Base-by-base conservation (phyloP, 2,329 filamentous ascomycete species). In the Cercospora sojina region DNA sequence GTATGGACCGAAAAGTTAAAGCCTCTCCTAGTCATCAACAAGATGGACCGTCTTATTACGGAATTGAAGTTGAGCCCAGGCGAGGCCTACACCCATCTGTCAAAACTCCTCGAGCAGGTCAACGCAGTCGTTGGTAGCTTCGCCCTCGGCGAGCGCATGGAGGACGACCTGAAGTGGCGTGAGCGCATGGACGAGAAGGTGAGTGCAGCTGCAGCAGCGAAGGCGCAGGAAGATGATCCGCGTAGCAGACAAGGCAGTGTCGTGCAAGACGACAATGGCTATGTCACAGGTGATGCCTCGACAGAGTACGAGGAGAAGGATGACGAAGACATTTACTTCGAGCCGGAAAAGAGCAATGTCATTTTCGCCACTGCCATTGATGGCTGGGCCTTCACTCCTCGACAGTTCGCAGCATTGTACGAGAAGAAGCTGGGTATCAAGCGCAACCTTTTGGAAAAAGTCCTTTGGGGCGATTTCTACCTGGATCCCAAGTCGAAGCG, bases 341-440 rank as follows among this genome's bases (percentile, higher is more conserved):
- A 95, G 0, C 95, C 95, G 0, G 95, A 99, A 77, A 96, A 94
- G 80, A 97, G 97, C 79, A 99, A 99, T 76, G 95, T 99, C 78
- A 98, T 99, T 70, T 99, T 99, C 78, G 93, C 92, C 82, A 98
- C 94, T 77, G 95, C 95, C 67, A 90, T 97, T 64, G 95, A 99
- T 76, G 95, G 95, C n/a, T 99, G 95, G 95, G 95, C 95, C 2
- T 99, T 99, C 75, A 99, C 95, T 0, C 90, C 97, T 59, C 88
- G 93, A 59, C 95, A 99, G 74, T 99, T 99, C 77, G 93, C 95
- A 18, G 87, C 87, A 41, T 82, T 98, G 29, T 99, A 98, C 76
- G 94, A 98, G 80, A 96, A 93, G 83, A 99, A 99, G 79, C 86
- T 99, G 6, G 94, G 95, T 13, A 96, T 98, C 79, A 98, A 97